Evolutionary conservation across 2,329 filamentous ascomycete species (phyloP).

Genomic region (Epichloe hybrida): DNA sequence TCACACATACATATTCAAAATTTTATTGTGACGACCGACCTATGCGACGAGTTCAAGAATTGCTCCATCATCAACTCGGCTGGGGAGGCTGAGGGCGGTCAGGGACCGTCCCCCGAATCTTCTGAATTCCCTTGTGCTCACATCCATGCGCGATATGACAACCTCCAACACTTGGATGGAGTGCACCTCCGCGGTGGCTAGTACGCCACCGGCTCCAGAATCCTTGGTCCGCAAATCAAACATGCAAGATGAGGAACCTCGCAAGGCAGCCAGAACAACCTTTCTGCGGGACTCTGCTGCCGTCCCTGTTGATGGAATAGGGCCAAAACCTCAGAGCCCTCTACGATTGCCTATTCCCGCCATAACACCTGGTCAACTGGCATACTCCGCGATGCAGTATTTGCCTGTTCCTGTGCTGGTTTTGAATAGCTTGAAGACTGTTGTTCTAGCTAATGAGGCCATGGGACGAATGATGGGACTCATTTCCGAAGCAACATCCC

Average conservation of each 20-base stretch:
- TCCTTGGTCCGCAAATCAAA: not conserved
- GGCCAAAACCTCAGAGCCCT: conserved; percentile 25
- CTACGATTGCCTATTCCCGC: conserved; percentile 30
- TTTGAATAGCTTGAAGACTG: conserved; percentile 52
- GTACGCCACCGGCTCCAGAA: conserved; percentile 6
- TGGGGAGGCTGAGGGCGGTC: conserved; percentile 2
- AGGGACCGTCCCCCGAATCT: conserved; percentile 1
- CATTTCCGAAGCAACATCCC: conserved; percentile 26
- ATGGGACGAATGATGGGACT: conserved; percentile 53
- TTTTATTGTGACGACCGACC: not conserved
- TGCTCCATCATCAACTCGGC: not conserved
- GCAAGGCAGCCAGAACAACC: conserved; percentile 15
- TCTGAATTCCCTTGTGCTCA: conserved; percentile 10
- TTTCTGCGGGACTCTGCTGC: conserved; percentile 21
- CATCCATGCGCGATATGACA: conserved; percentile 18
- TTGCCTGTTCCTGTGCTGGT: conserved; percentile 60
- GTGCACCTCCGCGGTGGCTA: conserved; percentile 17
- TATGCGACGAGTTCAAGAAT: not conserved
- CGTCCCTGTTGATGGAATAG: conserved; percentile 9
- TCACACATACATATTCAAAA: not conserved
- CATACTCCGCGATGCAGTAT: conserved; percentile 58
- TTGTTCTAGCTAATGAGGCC: conserved; percentile 62
- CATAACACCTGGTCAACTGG: conserved; percentile 39
- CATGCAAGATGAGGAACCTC: conserved; percentile 13
- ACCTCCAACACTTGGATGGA: conserved; percentile 17